Percentiles rank a stretch among this genome's conserved stretches.
phyloP scores from a whole-genome alignment of 164 flowering plant genomes.

The Pachysandra terminalis region DNA sequence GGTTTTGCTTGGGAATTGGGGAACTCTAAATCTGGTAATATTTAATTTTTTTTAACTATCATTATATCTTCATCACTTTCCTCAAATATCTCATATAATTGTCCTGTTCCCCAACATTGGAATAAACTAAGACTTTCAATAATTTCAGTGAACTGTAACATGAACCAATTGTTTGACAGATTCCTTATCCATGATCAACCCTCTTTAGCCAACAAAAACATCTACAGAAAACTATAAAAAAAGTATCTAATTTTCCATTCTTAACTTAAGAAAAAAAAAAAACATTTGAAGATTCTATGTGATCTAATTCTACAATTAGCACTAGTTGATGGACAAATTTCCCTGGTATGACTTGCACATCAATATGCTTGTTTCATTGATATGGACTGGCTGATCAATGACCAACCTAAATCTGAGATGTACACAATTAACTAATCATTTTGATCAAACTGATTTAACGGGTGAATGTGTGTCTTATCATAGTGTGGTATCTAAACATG shows the following conservation, averaged over 20 bases:
- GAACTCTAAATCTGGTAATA: not conserved
- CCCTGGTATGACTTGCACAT: constrained; percentile 1
- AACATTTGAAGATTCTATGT: not conserved
- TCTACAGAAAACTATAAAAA: too few species aligned
- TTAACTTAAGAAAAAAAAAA: not conserved
- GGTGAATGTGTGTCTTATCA: too few species aligned
- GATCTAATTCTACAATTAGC: not conserved
- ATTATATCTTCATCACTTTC: not conserved
- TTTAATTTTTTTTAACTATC: not conserved
- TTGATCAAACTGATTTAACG: too few species aligned
- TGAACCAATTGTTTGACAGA: constrained; percentile 18
- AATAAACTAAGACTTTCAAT: not conserved
- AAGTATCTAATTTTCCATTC: too few species aligned
- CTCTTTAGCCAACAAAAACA: too few species aligned
- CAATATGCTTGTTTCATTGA: not conserved
- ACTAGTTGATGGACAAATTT: not conserved
- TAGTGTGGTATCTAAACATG: too few species aligned
- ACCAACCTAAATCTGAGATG: too few species aligned
- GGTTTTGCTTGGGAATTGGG: constrained; percentile 2
- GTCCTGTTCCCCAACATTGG: not conserved
- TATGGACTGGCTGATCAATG: too few species aligned
- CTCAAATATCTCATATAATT: not conserved
- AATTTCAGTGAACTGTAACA: too few species aligned
- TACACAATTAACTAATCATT: too few species aligned
- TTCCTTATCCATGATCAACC: constrained; percentile 5